Evolutionary conservation across 345 rosid species (phyloP), one percentile per base, ranked within the genome.

Genomic region (Hypericum perforatum): DNA sequence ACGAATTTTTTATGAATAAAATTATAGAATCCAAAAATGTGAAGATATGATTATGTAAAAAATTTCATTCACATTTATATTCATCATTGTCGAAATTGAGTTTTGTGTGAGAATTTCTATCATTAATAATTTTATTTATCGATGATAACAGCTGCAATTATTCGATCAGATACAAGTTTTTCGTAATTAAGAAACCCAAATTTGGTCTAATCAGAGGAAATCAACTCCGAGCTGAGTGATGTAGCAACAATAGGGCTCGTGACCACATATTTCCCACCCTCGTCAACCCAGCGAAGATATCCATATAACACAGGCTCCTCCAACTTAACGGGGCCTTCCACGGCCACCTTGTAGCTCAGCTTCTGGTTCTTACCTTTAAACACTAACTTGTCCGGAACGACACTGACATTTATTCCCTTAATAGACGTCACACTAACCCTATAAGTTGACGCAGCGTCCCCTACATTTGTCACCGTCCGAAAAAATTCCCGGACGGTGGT

Each of bases 231-330:
- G 29, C 41, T 54, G 11, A 74, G 45, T 59, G 43, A 64, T 37
- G 82, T 69, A 57, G 75, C 81, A 49, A 77, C 79, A 10, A 81
- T 73, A 16, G 86, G 81, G 56, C 82, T 81, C 56, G 74, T 73
- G 9, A 70, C 81, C 16, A 53, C 36, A 49, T 77, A 70, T 41
- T 73, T 66, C 1, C 82, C 80, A 11, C 52, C 37, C 53, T 78
- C 81, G 65, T 76, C 76, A 47, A 67, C 67, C 95, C 90, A 86
- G 45, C 67, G 72, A 67, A 80, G 44, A 11, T 59, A 54, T 9
- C 90, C 90, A 61, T 75, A 60, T 39, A 74, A 40, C 52, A 68
- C 74, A 2, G 37, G 68, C 7, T 74, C 73, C 55, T 59, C 55
- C 74, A 78, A 53, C 38, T 39, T 44, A 39, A 47, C 60, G 1